A percentile compares a stretch with the other conserved stretches of the same genome.
These are phyloP conservation scores for Fusarium napiforme DNA, from an alignment of 2,329 filamentous ascomycete genomes.

Conservation along the genomic window DNA sequence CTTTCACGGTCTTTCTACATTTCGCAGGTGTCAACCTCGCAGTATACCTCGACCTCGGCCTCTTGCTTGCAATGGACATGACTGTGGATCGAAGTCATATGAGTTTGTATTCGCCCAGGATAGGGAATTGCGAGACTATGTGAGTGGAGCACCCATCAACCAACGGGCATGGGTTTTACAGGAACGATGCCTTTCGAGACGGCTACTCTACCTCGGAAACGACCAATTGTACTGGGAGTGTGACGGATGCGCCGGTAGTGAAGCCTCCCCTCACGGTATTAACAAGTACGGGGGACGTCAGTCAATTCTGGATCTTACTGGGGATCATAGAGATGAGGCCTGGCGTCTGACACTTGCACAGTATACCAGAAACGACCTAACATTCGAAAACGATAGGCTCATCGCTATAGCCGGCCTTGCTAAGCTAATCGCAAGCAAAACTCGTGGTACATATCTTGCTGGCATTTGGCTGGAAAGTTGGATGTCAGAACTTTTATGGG, in stretches of 20 bases:
- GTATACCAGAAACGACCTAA: background rate
- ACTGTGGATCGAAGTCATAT: no score
- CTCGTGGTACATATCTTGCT: no score
- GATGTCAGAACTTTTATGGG: no score
- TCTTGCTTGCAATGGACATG: no score
- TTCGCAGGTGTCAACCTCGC: accelerated
- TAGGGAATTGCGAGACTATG: accelerated
- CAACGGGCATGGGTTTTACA: background rate
- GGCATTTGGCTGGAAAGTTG: no score
- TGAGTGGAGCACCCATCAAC: background rate
- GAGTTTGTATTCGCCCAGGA: accelerated
- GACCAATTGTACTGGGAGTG: background rate
- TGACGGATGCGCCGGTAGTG: background rate
- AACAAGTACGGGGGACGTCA: accelerated
- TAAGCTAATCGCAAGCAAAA: accelerated
- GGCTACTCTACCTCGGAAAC: background rate
- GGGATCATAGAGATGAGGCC: accelerated
- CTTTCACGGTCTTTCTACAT: accelerated
- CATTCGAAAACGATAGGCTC: background rate
- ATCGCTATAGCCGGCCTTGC: background rate
- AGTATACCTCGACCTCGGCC: background rate
- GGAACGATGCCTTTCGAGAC: background rate
- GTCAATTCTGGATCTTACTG: background rate
- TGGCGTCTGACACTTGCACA: accelerated
- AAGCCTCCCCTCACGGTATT: accelerated